Evolutionary conservation across 2,329 filamentous ascomycete species (phyloP).

Genomic region (Corynespora cassiicola): DNA sequence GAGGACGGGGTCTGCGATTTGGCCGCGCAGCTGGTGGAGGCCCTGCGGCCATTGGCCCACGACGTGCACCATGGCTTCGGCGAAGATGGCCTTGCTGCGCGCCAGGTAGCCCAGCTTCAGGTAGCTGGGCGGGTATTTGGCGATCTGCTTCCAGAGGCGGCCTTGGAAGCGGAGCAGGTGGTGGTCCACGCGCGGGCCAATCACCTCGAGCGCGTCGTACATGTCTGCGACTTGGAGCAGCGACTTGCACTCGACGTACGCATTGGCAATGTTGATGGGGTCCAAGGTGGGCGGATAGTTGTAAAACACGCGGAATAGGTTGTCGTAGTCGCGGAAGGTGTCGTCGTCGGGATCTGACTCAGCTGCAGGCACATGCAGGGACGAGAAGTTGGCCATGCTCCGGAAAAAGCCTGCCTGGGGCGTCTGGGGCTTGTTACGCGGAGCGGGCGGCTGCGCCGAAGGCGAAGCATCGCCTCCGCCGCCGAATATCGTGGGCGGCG

Average conservation of each 20-base stretch:
- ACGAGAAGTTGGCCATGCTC: slow-evolving; percentile 81
- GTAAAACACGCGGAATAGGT: slow-evolving; percentile 95
- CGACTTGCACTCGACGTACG: slow-evolving; percentile 93
- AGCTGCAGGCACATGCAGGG: slow-evolving; percentile 52
- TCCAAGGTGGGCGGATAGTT: slow-evolving; percentile 86
- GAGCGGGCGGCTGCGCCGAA: slow-evolving; percentile 55
- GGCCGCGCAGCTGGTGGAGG: slow-evolving; percentile 73
- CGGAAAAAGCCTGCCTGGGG: slow-evolving; percentile 79
- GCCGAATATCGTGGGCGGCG: slow-evolving; percentile 63
- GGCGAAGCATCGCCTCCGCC: slow-evolving; percentile 56
- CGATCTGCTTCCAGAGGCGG: slow-evolving; percentile 92
- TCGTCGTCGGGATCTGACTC: slow-evolving; percentile 69
- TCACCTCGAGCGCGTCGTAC: slow-evolving; percentile 88
- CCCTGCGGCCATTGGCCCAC: slow-evolving; percentile 92
- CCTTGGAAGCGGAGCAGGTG: slow-evolving; percentile 92
- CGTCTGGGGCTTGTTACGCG: slow-evolving; percentile 68
- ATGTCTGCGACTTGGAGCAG: slow-evolving; percentile 89
- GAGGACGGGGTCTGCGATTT: slow-evolving; percentile 76
- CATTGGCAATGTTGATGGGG: slow-evolving; percentile 85
- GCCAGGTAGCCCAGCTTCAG: slow-evolving; percentile 88
- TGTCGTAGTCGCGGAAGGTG: slow-evolving; percentile 89
- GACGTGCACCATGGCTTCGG: slow-evolving; percentile 86
- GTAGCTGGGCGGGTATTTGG: slow-evolving; percentile 93
- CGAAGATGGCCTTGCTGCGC: slow-evolving; percentile 77
- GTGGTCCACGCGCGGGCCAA: slow-evolving; percentile 89